Evolutionary conservation across 176 grass and related monocot genomes (phyloP), one percentile per base, ranked within the genome.

Genomic region (Coix lacrymajobi): DNA sequence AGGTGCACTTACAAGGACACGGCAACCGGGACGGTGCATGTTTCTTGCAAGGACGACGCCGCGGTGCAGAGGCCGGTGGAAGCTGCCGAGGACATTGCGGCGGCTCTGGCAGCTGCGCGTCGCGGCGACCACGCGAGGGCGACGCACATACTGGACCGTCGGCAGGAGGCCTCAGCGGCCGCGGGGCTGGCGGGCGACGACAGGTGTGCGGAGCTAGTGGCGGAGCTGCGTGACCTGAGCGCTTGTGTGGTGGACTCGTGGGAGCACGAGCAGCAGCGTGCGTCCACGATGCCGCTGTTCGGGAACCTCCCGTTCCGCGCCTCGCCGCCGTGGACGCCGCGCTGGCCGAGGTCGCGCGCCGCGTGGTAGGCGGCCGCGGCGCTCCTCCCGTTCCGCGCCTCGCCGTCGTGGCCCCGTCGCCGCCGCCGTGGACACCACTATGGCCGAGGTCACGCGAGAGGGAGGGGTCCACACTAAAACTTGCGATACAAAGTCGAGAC

Each of bases 11-110:
- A 37, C 36, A 4, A 37, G 36, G 36, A 37, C 36, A 4, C 60
- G 60, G 60, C 26, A 6, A 62, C 58, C 11, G 25, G 60, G 28
- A 30, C 60, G 26, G 60, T 30, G 26, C 26, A 30, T 4, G 65
- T 68, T n/a, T 8, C 8, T 36, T 20, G 65, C 34, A 34, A 68
- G 16, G 36, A 37, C 36, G 34, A 68, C 65, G 65, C 19, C 19
- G 19, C 34, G 65, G 65, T 68, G 65, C 19, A 39, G 34, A 68
- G 65, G 65, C 65, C 65, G 19, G 65, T 39, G 71, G 67, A 81
- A 31, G 78, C 86, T 0, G 81, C 72, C 44, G 71, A 92, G 44
- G 86, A 81, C 70, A 92, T 88, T 43, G 80, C 44, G 8, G 85
- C 79, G 16, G 89, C 85, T 34, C 77, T 33, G 4, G 72, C n/a